Base-by-base conservation (phyloP, 441 rosid species). In the Eugenia klotzschiana region DNA sequence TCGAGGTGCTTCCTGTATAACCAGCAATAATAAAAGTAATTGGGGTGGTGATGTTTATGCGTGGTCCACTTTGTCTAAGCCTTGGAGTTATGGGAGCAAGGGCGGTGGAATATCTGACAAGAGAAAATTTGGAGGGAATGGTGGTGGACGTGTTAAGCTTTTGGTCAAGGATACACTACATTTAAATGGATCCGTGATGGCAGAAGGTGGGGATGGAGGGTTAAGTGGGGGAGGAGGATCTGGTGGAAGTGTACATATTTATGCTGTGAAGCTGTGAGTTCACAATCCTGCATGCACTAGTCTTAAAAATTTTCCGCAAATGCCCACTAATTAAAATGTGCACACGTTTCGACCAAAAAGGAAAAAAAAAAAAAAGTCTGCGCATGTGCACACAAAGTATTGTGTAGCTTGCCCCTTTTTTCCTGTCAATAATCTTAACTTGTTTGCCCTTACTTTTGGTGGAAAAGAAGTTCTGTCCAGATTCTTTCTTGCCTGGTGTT, bases 1-100 rank as follows among this genome's bases (percentile, higher is more conserved):
- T 9, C 91, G 99, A 74, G 99, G 99, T 85, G 99, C 99, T 88
- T 95, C 98, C 15, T 97, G 99, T 87, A 81, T 87, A 84, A 90
- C 87, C 87, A 92, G 91, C 80, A 92, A 90, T 79, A 83, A 84
- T 55, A 90, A 95, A 41, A 91, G 85, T 85, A 88, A 83, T 88
- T 97, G 99, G 99, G 99, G 99, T 54, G 99, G 98, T 82, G 99
- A 97, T 88, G 98, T 95, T 86, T 97, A 97, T 91, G 88, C 94
- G 55, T 97, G 99, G 99, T 91, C 96, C 83, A 88, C 93, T 79
- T 91, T 97, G 93, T 89, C 95, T 83, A 85, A 92, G 79, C 99
- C 99, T 20, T 94, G 96, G 96, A 94, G 99, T 87, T 97, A 94
- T 85, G 99, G 99, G 58, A 97, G 99, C 80, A 93, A 94, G 84